Percentiles rank a stretch among this genome's conserved stretches.
Conservation (phyloP, 345 rosid genomes). For the Eucalyptus pumila region DNA sequence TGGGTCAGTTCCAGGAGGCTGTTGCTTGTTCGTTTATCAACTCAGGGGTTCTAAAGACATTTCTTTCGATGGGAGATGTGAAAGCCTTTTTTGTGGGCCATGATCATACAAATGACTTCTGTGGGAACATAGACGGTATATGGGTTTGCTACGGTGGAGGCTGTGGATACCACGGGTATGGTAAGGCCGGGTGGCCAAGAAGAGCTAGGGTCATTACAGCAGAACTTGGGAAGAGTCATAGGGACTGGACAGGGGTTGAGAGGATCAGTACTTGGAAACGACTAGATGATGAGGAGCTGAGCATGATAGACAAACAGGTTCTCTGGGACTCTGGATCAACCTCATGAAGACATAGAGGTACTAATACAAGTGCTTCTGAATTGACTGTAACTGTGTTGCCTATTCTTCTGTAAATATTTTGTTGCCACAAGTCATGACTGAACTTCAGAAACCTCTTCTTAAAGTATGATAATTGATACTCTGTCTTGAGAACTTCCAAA, state of each 20-base stretch:
- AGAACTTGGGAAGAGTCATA: slow-evolving; percentile 39
- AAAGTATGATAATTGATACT: not conserved
- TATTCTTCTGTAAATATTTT: not conserved
- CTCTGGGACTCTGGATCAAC: slow-evolving; percentile 26
- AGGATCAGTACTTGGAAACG: slow-evolving; percentile 79
- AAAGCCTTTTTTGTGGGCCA: slow-evolving; percentile 85
- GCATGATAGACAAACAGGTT: slow-evolving; percentile 65
- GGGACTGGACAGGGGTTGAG: slow-evolving; percentile 45
- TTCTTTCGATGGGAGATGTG: slow-evolving; percentile 66
- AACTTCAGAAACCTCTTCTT: not conserved
- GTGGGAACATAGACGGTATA: slow-evolving; percentile 63
- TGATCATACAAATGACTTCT: slow-evolving; percentile 81
- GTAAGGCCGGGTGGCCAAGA: slow-evolving; percentile 58
- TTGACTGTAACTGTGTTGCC: not conserved
- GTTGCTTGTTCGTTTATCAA: slow-evolving; percentile 66
- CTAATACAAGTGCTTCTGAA: not conserved
- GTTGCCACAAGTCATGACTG: not conserved
- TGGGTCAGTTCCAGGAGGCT: slow-evolving; percentile 67
- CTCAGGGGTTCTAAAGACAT: slow-evolving; percentile 50
- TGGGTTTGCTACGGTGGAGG: slow-evolving; percentile 98
- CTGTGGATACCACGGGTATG: slow-evolving; percentile 87
- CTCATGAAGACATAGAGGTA: not conserved
- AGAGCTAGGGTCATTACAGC: slow-evolving; percentile 67
- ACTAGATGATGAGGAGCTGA: slow-evolving; percentile 56
- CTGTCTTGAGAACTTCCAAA: not conserved